phyloP scores from a whole-genome alignment of 176 grass and related monocot genomes.

The Tuctoria greenei region DNA sequence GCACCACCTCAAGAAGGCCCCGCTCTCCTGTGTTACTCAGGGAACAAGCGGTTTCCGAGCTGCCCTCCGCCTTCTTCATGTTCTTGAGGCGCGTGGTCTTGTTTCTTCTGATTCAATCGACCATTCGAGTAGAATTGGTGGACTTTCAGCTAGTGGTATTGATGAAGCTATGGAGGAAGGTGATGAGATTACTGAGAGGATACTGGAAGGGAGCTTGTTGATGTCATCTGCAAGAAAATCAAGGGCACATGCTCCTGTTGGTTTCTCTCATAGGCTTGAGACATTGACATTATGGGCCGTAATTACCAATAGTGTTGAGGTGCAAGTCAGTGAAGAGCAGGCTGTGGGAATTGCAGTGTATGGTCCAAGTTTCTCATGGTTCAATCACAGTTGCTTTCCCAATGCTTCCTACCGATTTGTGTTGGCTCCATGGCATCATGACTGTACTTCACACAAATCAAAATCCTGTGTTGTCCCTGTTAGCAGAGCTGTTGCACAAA shows the following conservation, averaged over 20 bases:
- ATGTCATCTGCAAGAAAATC: constrained; percentile 56
- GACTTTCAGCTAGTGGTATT: constrained; percentile 60
- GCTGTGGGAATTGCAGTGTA: constrained; percentile 71
- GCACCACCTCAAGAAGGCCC: constrained; percentile 11
- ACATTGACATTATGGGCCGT: constrained; percentile 66
- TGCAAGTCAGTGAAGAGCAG: constrained; percentile 56
- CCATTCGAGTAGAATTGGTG: constrained; percentile 48
- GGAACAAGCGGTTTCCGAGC: constrained; percentile 52
- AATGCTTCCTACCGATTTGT: constrained; percentile 70
- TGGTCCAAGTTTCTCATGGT: constrained; percentile 79
- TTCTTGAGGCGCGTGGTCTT: constrained; percentile 32
- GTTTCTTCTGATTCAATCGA: constrained; percentile 25
- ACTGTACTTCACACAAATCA: constrained; percentile 17
- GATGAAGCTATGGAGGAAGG: constrained; percentile 43
- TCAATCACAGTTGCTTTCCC: constrained; percentile 88
- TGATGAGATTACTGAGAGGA: constrained; percentile 52
- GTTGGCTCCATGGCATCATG: constrained; percentile 16
- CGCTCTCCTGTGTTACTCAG: constrained; percentile 8
- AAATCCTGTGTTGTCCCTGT: constrained; percentile 40
- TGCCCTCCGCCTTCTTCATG: constrained; percentile 64
- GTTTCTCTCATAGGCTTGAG: constrained; percentile 19
- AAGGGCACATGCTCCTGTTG: not conserved
- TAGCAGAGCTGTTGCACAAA: constrained; percentile 31
- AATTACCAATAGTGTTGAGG: constrained; percentile 68
- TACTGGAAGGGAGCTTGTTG: constrained; percentile 54